phyloP scores from a whole-genome alignment of 495 filamentous ascomycete species.

The Polyplosphaeria fusca region DNA sequence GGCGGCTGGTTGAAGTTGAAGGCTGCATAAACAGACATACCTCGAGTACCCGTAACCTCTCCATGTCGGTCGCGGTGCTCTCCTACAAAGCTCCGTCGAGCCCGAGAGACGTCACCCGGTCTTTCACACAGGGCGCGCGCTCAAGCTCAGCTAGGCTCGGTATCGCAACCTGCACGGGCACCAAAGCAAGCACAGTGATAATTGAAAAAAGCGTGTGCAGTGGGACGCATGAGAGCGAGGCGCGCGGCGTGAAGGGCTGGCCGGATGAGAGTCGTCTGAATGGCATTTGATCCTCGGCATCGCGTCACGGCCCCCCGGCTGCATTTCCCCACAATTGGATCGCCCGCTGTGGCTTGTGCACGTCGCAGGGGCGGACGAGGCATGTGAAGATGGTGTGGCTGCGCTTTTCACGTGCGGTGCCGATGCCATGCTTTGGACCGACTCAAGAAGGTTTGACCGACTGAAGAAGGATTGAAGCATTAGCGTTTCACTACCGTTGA shows the following conservation, averaged over 20 bases:
- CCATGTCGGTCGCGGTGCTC: no score
- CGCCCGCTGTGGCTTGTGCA: not conserved
- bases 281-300: conserved; percentile 27
- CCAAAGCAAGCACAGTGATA: no score
- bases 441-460: no score
- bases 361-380: not conserved
- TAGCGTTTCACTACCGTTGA: no score
- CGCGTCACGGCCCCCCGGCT: conserved; percentile 11
- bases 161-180: no score
- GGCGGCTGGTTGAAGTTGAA: not conserved
- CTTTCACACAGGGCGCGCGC: no score
- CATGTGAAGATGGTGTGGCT: conserved; percentile 16
- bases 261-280: not conserved
- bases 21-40: not conserved
- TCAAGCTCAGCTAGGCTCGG: no score
- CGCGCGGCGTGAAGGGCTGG: not conserved
- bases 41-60: conserved; percentile 29
- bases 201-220: no score
- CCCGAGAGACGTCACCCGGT: no score
- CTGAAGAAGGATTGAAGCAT: no score
- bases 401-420: conserved; percentile 4
- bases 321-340: conserved; percentile 5
- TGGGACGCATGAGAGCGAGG: not conserved
- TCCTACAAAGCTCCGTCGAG: no score
- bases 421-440: no score